Evolutionary conservation across 2,329 filamentous ascomycete genomes (phyloP), one percentile per base, ranked within the genome.

Genomic region (Cercospora sp.): DNA sequence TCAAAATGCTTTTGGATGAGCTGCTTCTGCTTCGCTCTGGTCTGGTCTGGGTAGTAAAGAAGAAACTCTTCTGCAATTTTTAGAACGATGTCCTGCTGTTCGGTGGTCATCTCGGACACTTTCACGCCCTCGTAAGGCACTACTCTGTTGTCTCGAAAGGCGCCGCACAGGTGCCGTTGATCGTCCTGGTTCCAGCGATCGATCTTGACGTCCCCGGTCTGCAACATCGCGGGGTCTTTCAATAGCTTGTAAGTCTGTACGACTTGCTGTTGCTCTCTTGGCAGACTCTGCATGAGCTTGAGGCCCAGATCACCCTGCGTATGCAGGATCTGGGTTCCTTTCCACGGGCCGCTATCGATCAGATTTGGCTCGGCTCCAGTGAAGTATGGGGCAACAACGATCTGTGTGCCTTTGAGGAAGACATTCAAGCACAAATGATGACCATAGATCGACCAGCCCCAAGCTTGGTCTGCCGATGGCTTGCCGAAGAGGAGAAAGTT

Each of bases 101-200:
- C 76, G 0, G 76, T 1, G 0, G 77, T 76, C 63, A 92, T 79
- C 0, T 83, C 81, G 0, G 83, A 81, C 0, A 89, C 87, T 0
- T 82, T 75, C 5, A 91, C 78, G 0, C 91, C 91, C 78, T 94
- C 89, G 67, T 76, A 77, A 89, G 91, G 91, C 0, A 94, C 89
- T 10, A 91, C 79, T 10, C 91, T 85, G 77, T 94, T 95, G 74
- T 94, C 91, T 12, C 90, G 86, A 76, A 91, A 92, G 0, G 91
- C 91, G 39, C 92, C 91, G 76, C 90, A 92, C 4, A 93, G 77
- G 74, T 94, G 91, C 5, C 91, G 85, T 80, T 94, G 90, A 77
- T 94, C 91, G 74, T 93, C 90, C 71, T 89, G 89, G 77, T 94
- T 94, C 91, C 91, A 94, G 7, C 91, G 85, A 9, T 88, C 89